These are phyloP conservation scores for Wallacemonas rigidus DNA, from an alignment of 208 protist species.

Conservation along the genomic window DNA sequence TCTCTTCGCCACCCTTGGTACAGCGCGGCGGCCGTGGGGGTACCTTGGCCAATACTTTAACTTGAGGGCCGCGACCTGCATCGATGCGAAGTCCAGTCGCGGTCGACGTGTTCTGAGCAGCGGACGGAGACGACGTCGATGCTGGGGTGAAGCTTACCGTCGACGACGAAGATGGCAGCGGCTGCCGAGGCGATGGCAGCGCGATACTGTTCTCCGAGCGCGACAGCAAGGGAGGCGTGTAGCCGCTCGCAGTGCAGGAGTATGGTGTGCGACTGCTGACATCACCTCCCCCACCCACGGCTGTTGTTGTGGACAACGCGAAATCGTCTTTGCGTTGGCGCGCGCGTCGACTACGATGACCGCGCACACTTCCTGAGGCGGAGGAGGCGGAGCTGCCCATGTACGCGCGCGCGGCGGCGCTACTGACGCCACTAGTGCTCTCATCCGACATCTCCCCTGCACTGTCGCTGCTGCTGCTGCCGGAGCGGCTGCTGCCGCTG, in stretches of 20 bases:
- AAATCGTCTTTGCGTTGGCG: neutral
- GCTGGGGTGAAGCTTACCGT: neutral
- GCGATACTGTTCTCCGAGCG: neutral
- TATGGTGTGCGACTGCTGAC: slow-evolving; percentile 11
- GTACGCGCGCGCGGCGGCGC: neutral
- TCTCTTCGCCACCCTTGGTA: no score
- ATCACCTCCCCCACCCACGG: neutral
- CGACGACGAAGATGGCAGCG: neutral
- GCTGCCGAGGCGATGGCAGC: neutral
- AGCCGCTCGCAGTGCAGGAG: slow-evolving; percentile 11
- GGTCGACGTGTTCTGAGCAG: slow-evolving; percentile 12
- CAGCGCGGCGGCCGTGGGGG: no score
- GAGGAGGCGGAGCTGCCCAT: neutral
- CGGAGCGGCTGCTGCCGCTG: slow-evolving; percentile 23
- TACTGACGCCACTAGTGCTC: slow-evolving; percentile 11
- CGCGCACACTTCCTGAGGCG: neutral
- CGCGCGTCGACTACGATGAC: neutral
- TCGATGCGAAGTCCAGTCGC: slow-evolving; percentile 16
- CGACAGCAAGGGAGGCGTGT: neutral
- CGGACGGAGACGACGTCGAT: neutral
- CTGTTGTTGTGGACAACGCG: neutral
- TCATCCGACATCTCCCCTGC: slow-evolving; percentile 1
- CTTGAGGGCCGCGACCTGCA: neutral
- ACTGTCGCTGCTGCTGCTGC: slow-evolving; percentile 25
- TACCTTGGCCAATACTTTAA: neutral